phyloP scores from a whole-genome alignment of 768 basidiomycete species.

The Glaciozyma antarctica region DNA sequence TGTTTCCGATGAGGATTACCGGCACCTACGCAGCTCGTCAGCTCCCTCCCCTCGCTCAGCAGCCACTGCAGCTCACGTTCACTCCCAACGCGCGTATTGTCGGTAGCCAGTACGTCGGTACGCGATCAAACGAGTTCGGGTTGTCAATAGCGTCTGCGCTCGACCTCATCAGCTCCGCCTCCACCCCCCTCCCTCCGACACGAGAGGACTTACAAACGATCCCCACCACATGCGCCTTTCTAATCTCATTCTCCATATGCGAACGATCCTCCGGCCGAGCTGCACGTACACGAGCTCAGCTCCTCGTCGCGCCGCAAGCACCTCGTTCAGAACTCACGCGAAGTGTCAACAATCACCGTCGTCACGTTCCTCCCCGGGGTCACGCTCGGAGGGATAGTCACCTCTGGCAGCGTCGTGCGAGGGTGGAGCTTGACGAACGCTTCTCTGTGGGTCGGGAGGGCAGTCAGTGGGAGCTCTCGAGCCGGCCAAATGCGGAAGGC shows the following conservation, averaged over 20 bases:
- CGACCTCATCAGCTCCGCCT: background rate
- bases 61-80: slow-evolving; percentile 54
- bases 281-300: slow-evolving; percentile 38
- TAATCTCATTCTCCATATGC: slow-evolving; percentile 87
- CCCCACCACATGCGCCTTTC: slow-evolving; percentile 95
- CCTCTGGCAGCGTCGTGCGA: slow-evolving; percentile 73
- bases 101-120: slow-evolving; percentile 96
- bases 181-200: no score
- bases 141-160: slow-evolving; percentile 66
- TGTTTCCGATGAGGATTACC: slow-evolving; percentile 94
- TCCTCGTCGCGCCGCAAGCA: background rate
- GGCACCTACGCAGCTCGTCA: slow-evolving; percentile 55
- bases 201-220: slow-evolving; percentile 58
- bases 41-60: no score
- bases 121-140: slow-evolving; percentile 89
- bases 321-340: slow-evolving; percentile 52
- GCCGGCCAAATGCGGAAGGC: background rate
- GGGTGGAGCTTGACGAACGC: slow-evolving; percentile 25
- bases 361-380: slow-evolving; percentile 89
- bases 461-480: no score
- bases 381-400: slow-evolving; percentile 94
- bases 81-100: slow-evolving; percentile 89
- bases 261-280: slow-evolving; percentile 74
- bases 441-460: slow-evolving; percentile 10
- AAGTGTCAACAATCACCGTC: slow-evolving; percentile 94